Evolutionary conservation across 805 yeast genomes (phyloP).

Genomic region (Cyberlindnera lachancei): DNA sequence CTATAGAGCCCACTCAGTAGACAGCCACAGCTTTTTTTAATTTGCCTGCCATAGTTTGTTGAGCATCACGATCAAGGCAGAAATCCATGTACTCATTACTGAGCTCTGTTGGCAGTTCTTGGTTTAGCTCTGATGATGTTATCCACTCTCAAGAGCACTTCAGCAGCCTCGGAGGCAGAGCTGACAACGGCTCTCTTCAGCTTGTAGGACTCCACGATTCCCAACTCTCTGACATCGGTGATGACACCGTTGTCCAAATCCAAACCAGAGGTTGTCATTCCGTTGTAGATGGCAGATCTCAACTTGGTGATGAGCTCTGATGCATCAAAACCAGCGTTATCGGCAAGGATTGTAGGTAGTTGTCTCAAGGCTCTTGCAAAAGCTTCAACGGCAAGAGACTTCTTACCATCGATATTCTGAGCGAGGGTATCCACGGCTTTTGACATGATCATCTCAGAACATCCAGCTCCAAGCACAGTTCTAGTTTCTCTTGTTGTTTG

Average conservation of each 20-base stretch:
- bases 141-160: slow-evolving; percentile 90
- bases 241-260: slow-evolving; percentile 78
- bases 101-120: slow-evolving; percentile 85
- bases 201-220: slow-evolving; percentile 88
- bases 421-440: slow-evolving; percentile 97
- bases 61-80: too few species aligned
- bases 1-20: too few species aligned
- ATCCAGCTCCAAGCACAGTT: slow-evolving; percentile 83
- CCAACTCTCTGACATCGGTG: slow-evolving; percentile 91
- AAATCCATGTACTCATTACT: too few species aligned
- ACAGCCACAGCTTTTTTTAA: too few species aligned
- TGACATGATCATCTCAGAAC: slow-evolving; percentile 89
- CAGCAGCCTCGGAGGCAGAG: slow-evolving; percentile 97
- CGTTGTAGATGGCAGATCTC: slow-evolving; percentile 79
- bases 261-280: slow-evolving; percentile 85
- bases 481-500: slow-evolving; percentile 91
- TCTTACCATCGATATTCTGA: slow-evolving; percentile 87
- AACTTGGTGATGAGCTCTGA: slow-evolving; percentile 86
- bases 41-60: too few species aligned
- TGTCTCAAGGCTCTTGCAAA: slow-evolving; percentile 92
- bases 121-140: slow-evolving; percentile 96
- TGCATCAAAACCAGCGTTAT: slow-evolving; percentile 95
- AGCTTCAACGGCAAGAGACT: slow-evolving; percentile 88
- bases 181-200: slow-evolving; percentile 90
- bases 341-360: slow-evolving; percentile 91